A percentile compares a stretch with the other conserved stretches of the same genome.
Conservation (phyloP, 805 yeast species). For the Yarrowia osloensis region DNA sequence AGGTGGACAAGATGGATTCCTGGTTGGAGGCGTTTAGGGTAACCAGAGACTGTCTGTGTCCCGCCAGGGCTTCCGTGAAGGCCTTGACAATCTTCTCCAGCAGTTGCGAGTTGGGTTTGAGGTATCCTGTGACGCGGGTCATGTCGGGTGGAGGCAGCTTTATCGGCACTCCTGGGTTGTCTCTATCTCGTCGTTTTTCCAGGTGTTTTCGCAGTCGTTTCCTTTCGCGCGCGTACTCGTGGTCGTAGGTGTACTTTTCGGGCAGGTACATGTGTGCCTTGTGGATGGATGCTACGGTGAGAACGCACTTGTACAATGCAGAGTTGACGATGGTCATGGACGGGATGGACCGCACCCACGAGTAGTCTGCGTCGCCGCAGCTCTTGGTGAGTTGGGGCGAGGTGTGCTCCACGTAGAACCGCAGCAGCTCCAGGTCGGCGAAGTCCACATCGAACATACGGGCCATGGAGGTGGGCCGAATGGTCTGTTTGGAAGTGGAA, state of each 20-base stretch:
- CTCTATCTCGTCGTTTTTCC: conserved; percentile 6
- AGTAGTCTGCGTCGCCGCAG: conserved; percentile 29
- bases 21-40: conserved; percentile 26
- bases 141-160: conserved; percentile 25
- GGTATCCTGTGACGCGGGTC: conserved; percentile 24
- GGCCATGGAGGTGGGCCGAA: conserved; percentile 22
- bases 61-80: conserved; percentile 15
- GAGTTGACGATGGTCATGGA: conserved; percentile 28
- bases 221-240: conserved; percentile 21
- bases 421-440: conserved; percentile 26
- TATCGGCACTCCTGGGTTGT: conserved; percentile 2
- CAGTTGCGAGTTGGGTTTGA: conserved; percentile 18
- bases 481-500: conserved; percentile 18
- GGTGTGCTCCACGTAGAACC: conserved; percentile 26
- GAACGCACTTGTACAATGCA: conserved; percentile 24
- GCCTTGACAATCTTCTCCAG: conserved; percentile 26
- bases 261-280: conserved; percentile 28
- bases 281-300: conserved; percentile 26
- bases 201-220: conserved; percentile 14
- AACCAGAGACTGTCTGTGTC: conserved; percentile 8
- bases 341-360: conserved; percentile 28
- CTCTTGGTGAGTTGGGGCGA: conserved; percentile 11
- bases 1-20: conserved; percentile 26
- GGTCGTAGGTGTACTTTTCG: conserved; percentile 27
- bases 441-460: conserved; percentile 29